phyloP scores from a whole-genome alignment of 225 moss, liverwort and hornwort genomes.

The Pleurozium schreberi region DNA sequence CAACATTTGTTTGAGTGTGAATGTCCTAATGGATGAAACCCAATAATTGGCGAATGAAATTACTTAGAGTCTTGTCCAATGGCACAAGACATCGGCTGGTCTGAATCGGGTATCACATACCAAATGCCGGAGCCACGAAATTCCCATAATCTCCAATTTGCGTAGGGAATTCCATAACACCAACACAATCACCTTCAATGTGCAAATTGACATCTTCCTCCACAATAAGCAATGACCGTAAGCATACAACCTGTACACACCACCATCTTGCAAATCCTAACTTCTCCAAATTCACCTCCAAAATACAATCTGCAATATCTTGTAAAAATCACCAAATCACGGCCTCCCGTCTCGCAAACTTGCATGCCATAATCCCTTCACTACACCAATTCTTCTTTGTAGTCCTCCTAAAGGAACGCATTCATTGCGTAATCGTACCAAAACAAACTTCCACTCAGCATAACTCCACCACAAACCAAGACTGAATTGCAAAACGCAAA shows the following conservation, averaged over 20 bases:
- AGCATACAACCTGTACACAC: not conserved
- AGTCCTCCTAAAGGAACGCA: not conserved
- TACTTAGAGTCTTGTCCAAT: too few species aligned
- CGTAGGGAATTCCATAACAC: not conserved
- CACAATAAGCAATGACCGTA: not conserved
- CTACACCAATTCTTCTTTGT: not conserved
- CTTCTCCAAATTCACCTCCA: not conserved
- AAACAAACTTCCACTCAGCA: not conserved
- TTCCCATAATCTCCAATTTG: not conserved
- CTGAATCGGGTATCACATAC: too few species aligned
- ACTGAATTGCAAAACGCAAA: not conserved
- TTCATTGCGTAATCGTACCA: not conserved
- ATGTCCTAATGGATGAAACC: too few species aligned
- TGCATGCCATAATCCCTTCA: not conserved
- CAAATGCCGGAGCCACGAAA: not conserved
- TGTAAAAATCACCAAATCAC: not conserved
- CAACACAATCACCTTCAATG: not conserved
- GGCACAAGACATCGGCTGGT: too few species aligned
- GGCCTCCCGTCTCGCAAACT: not conserved
- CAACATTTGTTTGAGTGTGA: too few species aligned
- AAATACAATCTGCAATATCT: not conserved
- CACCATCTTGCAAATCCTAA: not conserved
- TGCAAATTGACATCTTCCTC: not conserved
- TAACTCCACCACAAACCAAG: not conserved
- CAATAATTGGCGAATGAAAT: too few species aligned